Evolutionary conservation across 2,329 filamentous ascomycete genomes (phyloP).

Genomic region (Fusarium sulawesiense): DNA sequence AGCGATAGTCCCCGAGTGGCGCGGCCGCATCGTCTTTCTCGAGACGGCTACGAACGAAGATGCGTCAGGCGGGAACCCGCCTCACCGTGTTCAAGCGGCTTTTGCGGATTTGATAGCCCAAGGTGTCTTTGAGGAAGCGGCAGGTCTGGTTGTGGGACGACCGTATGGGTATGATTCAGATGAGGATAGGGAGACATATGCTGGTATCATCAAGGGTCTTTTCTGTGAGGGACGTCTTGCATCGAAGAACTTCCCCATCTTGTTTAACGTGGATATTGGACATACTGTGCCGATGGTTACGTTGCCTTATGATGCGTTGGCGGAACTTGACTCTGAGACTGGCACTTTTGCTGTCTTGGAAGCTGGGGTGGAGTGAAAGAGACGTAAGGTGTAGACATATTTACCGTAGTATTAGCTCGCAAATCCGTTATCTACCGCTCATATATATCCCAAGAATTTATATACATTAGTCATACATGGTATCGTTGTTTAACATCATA

Average conservation of each 20-base stretch:
- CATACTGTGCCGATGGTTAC: slow-evolving; percentile 58
- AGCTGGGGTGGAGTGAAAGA: slow-evolving; percentile 23
- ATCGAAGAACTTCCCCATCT: slow-evolving; percentile 52
- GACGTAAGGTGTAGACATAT: not conserved
- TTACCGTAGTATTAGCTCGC: no score
- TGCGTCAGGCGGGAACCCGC: slow-evolving; percentile 21
- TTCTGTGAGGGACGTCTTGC: slow-evolving; percentile 52
- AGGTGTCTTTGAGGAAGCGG: slow-evolving; percentile 55
- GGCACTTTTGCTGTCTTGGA: slow-evolving; percentile 52
- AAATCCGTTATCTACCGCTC: no score
- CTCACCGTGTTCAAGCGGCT: slow-evolving; percentile 48
- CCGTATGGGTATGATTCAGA: slow-evolving; percentile 55
- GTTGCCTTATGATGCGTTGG: slow-evolving; percentile 54
- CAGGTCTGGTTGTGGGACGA: slow-evolving; percentile 56
- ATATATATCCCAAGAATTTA: no score
- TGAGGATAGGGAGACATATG: slow-evolving; percentile 46
- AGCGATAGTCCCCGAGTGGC: slow-evolving; percentile 52
- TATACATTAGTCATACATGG: not conserved
- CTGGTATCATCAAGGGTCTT: slow-evolving; percentile 47
- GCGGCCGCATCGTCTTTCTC: slow-evolving; percentile 54
- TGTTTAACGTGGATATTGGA: slow-evolving; percentile 57
- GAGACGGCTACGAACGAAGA: slow-evolving; percentile 55
- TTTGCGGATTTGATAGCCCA: slow-evolving; percentile 56
- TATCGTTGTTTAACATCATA: not conserved
- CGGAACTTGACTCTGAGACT: slow-evolving; percentile 52